Evolutionary conservation across 345 rosid species (phyloP).

Genomic region (Boechera divaricarpa): DNA sequence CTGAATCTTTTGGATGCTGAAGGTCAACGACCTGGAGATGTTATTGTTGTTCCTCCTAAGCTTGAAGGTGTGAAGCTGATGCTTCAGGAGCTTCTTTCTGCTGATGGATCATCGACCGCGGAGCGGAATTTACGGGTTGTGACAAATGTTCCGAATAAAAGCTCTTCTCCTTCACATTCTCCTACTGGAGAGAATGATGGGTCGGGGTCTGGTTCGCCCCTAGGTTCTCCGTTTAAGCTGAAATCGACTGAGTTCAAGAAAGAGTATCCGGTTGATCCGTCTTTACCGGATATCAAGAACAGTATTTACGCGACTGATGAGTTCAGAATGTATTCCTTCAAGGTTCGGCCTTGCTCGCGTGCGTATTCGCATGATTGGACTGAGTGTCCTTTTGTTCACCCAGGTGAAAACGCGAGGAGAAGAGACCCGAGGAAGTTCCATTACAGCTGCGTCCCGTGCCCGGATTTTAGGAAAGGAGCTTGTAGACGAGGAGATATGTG

Average conservation of each 20-base stretch:
- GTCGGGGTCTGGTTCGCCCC: slow-evolving; percentile 56
- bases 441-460: slow-evolving; percentile 96
- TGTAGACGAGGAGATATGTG: slow-evolving; percentile 97
- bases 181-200: slow-evolving; percentile 64
- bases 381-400: slow-evolving; percentile 97
- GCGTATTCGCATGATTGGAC: slow-evolving; percentile 99
- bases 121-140: slow-evolving; percentile 60
- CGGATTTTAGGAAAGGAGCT: slow-evolving; percentile 92
- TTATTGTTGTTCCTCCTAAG: slow-evolving; percentile 82
- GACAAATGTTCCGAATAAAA: slow-evolving; percentile 43
- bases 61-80: slow-evolving; percentile 55
- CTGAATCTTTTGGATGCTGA: slow-evolving; percentile 61
- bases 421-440: slow-evolving; percentile 97
- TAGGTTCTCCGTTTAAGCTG: slow-evolving; percentile 57
- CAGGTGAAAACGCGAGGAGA: slow-evolving; percentile 96
- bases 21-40: slow-evolving; percentile 76
- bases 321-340: slow-evolving; percentile 95
- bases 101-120: slow-evolving; percentile 58
- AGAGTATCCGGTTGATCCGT: slow-evolving; percentile 91
- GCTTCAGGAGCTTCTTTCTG: slow-evolving; percentile 74
- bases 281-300: slow-evolving; percentile 94
- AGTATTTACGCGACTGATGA: slow-evolving; percentile 94
- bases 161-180: slow-evolving; percentile 68
- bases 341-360: slow-evolving; percentile 92
- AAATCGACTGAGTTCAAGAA: slow-evolving; percentile 62